A percentile compares a stretch with the other conserved stretches of the same genome.
phyloP scores from a whole-genome alignment of 2,329 filamentous ascomycete genomes.

The Calonectria naviculata region DNA sequence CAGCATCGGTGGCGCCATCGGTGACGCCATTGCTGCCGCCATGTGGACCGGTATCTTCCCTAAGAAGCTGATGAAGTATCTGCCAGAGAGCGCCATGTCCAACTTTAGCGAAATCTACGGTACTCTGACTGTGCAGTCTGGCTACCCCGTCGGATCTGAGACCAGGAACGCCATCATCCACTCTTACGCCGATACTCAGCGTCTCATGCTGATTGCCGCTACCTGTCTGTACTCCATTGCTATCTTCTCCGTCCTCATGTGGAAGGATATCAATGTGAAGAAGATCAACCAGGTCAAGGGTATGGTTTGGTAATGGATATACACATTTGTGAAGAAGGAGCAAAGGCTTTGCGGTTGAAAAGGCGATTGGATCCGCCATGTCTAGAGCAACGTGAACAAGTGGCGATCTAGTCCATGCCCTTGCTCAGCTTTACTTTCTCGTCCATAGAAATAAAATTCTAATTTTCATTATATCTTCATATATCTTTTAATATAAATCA shows the following conservation, averaged over 20 bases:
- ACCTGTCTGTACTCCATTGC: constrained; percentile 50
- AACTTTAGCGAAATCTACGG: constrained; percentile 54
- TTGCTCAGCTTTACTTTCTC: neutral
- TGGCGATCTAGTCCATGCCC: neutral
- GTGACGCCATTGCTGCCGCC: constrained; percentile 40
- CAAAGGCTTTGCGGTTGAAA: neutral
- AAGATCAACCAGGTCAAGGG: constrained; percentile 48
- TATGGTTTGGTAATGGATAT: neutral
- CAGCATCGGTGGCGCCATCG: constrained; percentile 60
- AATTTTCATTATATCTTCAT: neutral
- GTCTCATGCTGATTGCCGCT: constrained; percentile 54
- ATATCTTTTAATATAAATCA: neutral
- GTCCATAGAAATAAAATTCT: neutral
- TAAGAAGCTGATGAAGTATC: constrained; percentile 50
- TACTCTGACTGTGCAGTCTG: constrained; percentile 61
- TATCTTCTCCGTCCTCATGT: constrained; percentile 48
- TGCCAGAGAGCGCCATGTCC: constrained; percentile 55
- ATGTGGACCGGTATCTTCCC: constrained; percentile 70
- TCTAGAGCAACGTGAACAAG: neutral
- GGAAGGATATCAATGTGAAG: constrained; percentile 54
- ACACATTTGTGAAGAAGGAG: neutral
- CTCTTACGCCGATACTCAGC: constrained; percentile 60
- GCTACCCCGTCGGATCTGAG: constrained; percentile 58
- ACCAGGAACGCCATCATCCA: constrained; percentile 66
- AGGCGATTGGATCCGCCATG: neutral